A percentile compares a stretch with the other conserved stretches of the same genome.
phyloP scores from a whole-genome alignment of 768 basidiomycete genomes.

The Coprinellus aureogranulatus region DNA sequence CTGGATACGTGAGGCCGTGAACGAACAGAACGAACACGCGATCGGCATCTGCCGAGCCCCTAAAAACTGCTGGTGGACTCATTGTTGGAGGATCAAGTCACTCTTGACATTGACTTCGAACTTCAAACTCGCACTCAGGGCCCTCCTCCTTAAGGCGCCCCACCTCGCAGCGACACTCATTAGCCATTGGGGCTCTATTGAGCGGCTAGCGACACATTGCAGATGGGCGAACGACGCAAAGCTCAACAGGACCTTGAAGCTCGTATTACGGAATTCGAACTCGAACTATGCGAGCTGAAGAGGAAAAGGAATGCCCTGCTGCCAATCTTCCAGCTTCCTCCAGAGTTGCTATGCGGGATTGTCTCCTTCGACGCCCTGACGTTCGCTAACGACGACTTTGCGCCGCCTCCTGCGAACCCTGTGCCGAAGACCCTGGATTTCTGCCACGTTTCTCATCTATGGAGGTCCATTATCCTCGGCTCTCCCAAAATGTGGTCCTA shows the following conservation, averaged over 20 bases:
- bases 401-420: neutral
- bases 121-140: no score
- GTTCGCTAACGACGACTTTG: neutral
- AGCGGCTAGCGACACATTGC: no score
- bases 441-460: neutral
- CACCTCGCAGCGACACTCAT: no score
- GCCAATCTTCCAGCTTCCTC: neutral
- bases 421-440: neutral
- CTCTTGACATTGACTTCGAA: no score
- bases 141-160: no score
- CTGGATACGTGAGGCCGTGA: no score
- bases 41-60: no score
- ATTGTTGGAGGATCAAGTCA: no score
- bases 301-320: neutral
- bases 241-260: neutral
- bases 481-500: neutral
- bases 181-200: no score
- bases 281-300: neutral
- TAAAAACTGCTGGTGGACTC: no score
- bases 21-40: no score
- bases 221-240: neutral
- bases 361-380: neutral
- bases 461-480: neutral
- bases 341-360: neutral
- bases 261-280: neutral